Evolutionary conservation across 2,329 filamentous ascomycete species (phyloP).

Genomic region (Fusarium papillatum): DNA sequence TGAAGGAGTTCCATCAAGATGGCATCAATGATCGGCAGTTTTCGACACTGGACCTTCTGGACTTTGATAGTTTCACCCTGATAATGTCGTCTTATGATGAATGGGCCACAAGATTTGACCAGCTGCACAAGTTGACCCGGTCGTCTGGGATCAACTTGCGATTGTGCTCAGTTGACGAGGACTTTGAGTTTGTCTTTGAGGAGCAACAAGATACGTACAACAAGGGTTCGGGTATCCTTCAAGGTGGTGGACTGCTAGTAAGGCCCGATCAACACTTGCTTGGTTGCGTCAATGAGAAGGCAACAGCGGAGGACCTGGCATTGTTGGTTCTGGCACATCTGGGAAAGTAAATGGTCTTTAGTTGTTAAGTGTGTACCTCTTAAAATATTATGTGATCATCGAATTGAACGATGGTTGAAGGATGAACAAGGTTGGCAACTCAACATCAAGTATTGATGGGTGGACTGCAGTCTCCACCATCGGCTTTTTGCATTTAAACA

Average conservation of each 20-base stretch:
- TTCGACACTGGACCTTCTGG: not conserved
- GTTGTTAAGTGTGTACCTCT: not conserved
- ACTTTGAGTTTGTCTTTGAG: not conserved
- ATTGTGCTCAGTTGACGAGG: not conserved
- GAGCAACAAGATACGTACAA: not conserved
- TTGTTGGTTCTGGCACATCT: not conserved
- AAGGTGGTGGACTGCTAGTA: not conserved
- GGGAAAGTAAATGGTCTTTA: not conserved
- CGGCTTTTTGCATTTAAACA: no score
- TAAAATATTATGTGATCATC: no score
- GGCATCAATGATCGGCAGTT: not conserved
- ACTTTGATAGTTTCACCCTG: not conserved
- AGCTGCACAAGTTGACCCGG: not conserved
- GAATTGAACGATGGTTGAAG: no score
- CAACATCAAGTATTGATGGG: no score
- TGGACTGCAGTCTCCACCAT: no score
- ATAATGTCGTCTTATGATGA: not conserved
- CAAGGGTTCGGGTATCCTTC: not conserved
- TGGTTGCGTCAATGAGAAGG: not conserved
- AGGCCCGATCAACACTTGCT: not conserved
- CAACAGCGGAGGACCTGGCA: not conserved
- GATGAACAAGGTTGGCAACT: no score
- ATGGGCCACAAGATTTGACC: not conserved
- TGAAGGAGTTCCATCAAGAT: not conserved
- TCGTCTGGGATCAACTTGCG: not conserved